A percentile compares a stretch with the other conserved stretches of the same genome.
phyloP scores from a whole-genome alignment of 495 filamentous ascomycete genomes.

The Aspergillus nanangensis region DNA sequence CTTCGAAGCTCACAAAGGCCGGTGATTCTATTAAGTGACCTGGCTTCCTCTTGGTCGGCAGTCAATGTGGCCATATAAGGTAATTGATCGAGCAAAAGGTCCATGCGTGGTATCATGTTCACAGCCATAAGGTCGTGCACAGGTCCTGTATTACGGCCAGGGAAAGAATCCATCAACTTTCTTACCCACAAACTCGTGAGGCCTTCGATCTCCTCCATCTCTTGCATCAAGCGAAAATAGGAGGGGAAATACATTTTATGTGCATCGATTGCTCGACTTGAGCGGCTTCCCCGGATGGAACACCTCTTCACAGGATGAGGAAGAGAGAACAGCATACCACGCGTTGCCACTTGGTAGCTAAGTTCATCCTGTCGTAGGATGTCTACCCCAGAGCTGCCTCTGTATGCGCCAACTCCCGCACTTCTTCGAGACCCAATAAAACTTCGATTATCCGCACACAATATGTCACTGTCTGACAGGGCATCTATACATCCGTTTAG shows the following conservation, averaged over 20 bases:
- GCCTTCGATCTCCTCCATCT: slow-evolving; percentile 72
- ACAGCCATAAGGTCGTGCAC: slow-evolving; percentile 52
- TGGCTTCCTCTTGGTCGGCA: slow-evolving; percentile 34
- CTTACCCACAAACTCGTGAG: slow-evolving; percentile 63
- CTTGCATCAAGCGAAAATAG: slow-evolving; percentile 68
- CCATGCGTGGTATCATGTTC: slow-evolving; percentile 57
- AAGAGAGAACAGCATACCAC: slow-evolving; percentile 76
- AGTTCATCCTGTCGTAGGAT: slow-evolving; percentile 86
- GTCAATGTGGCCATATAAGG: slow-evolving; percentile 74
- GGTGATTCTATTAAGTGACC: too few species aligned
- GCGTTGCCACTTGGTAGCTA: slow-evolving; percentile 79
- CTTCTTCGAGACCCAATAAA: slow-evolving; percentile 22
- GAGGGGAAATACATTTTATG: slow-evolving; percentile 87
- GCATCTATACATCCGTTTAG: slow-evolving; percentile 78
- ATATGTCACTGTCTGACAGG: slow-evolving; percentile 81
- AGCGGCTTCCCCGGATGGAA: slow-evolving; percentile 22
- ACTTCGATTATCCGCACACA: slow-evolving; percentile 45
- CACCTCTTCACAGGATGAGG: slow-evolving; percentile 77
- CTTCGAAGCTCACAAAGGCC: slow-evolving; percentile 55
- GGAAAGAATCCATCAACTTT: slow-evolving; percentile 24
- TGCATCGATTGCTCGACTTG: slow-evolving; percentile 45
- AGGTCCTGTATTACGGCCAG: slow-evolving; percentile 16
- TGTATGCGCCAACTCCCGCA: slow-evolving; percentile 37
- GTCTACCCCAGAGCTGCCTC: slow-evolving; percentile 54
- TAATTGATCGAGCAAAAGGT: slow-evolving; percentile 75